A percentile compares a stretch with the other conserved stretches of the same genome.
These are phyloP conservation scores for Neoboletus subvelutipes DNA, from an alignment of 768 basidiomycete species.

Conservation along the genomic window DNA sequence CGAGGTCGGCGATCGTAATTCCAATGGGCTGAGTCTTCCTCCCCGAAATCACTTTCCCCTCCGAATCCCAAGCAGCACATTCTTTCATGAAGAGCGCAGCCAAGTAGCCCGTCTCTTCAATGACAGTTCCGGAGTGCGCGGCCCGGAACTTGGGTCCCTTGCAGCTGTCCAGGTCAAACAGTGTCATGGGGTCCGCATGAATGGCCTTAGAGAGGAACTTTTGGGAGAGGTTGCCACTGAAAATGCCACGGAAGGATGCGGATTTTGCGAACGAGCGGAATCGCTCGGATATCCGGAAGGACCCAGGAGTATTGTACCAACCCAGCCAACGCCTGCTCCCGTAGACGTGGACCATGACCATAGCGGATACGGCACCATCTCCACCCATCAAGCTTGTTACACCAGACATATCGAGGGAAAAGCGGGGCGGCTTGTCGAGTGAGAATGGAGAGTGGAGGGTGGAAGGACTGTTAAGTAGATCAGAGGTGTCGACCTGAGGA, in stretches of 20 bases:
- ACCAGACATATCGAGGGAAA: slow-evolving; percentile 27
- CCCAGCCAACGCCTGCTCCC: slow-evolving; percentile 30
- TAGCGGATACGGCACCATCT: slow-evolving; percentile 30
- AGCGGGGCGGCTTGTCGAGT: not conserved
- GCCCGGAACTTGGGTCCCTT: slow-evolving; percentile 68
- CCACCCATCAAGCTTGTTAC: slow-evolving; percentile 32
- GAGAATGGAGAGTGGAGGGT: not conserved
- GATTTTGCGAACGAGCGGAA: slow-evolving; percentile 20
- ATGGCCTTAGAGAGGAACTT: slow-evolving; percentile 12
- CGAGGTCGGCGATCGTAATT: slow-evolving; percentile 12
- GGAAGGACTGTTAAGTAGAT: not conserved
- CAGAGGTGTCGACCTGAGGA: too few species aligned
- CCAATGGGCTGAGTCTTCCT: slow-evolving; percentile 12
- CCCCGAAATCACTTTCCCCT: slow-evolving; percentile 10
- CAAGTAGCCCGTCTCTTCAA: slow-evolving; percentile 47
- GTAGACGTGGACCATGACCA: slow-evolving; percentile 31
- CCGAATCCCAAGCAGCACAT: slow-evolving; percentile 10
- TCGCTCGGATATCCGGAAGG: slow-evolving; percentile 27
- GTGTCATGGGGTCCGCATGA: slow-evolving; percentile 16
- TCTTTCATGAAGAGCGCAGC: slow-evolving; percentile 46
- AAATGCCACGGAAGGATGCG: not conserved
- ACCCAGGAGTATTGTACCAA: slow-evolving; percentile 38
- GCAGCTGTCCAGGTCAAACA: slow-evolving; percentile 17
- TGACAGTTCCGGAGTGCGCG: slow-evolving; percentile 59
- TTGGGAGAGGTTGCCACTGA: not conserved